Percentiles rank a stretch among this genome's conserved stretches.
Evolutionary conservation across 345 rosid species (phyloP).

Genomic region (Noccaea caerulescens): DNA sequence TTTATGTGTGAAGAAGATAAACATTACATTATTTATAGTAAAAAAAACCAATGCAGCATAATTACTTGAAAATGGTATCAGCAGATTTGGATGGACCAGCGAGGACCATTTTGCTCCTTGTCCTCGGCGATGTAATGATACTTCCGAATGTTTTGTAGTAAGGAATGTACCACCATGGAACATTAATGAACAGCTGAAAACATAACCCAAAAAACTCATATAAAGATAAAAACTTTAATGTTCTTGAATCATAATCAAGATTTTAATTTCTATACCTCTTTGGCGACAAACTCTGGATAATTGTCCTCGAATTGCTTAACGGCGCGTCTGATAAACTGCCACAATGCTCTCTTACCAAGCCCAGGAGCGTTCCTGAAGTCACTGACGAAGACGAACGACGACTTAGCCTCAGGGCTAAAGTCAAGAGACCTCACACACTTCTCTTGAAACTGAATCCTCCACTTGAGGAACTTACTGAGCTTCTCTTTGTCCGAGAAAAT

Average conservation of each 20-base stretch:
- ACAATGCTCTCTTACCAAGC: constrained; percentile 72
- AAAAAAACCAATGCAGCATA: neutral
- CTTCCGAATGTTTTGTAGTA: constrained; percentile 75
- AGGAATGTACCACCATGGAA: constrained; percentile 97
- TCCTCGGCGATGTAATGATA: constrained; percentile 81
- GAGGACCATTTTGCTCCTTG: constrained; percentile 91
- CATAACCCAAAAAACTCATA: neutral
- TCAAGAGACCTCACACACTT: constrained; percentile 81
- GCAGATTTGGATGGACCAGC: constrained; percentile 78
- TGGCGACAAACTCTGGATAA: constrained; percentile 88
- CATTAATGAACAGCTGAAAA: constrained; percentile 86
- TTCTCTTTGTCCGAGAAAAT: constrained; percentile 74
- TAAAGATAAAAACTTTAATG: neutral
- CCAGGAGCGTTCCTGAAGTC: constrained; percentile 92
- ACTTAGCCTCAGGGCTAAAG: constrained; percentile 71
- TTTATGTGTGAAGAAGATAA: constrained; percentile 4
- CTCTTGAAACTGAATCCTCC: constrained; percentile 92
- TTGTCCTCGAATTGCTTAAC: constrained; percentile 85
- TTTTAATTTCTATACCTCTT: constrained; percentile 56
- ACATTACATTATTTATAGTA: neutral
- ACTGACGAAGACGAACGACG: constrained; percentile 73
- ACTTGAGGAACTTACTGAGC: constrained; percentile 66
- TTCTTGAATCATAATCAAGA: neutral
- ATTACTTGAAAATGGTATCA: constrained; percentile 85
- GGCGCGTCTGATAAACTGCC: constrained; percentile 74